Evolutionary conservation across 306 rosid genomes (phyloP), one percentile per base, ranked within the genome.

Genomic region (Phaseolus lunatus): DNA sequence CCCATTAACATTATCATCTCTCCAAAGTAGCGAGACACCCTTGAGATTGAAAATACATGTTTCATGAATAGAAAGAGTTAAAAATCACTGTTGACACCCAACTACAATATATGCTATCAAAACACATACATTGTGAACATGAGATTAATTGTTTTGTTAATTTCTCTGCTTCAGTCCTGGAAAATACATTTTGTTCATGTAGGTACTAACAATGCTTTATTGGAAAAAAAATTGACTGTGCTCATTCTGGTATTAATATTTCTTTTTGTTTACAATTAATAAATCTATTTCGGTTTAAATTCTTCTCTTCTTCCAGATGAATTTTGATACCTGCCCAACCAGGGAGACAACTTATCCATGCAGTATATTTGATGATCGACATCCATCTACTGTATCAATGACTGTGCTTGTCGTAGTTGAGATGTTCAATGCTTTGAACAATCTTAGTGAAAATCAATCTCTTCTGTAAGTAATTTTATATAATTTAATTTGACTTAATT

Each of bases 351-450:
- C 90, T 66, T 95, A 89, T 81, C 89, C 97, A n/a, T 95, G 98
- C 87, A 90, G 92, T 83, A 81, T 95, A 84, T 95, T 95, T 84
- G 92, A 89, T 78, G 98, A 95, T 80, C 88, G 91, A 77, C 98
- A 90, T 83, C 98, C 98, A 57, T 95, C 98, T 5, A 95, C 97
- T 70, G 95, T 95, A 80, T 81, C 98, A 58, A 95, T 95, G 98
- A 95, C 98, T 49, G 97, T 95, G 83, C 98, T 95, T 57, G 98
- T 95, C 7, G 97, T 95, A 45, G 97, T 95, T 73, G 98, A 95
- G 84, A 95, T 95, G 97, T 95, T 95, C 85, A 95, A 95, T 75
- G 98, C 98, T 84, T 87, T 95, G 89, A 95, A 95, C 83, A 95
- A 95, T 85, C 97, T 95, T 61, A 92, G 98, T 64, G 98, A 95